Evolutionary conservation across 78 protist species (phyloP).

Genomic region (Andalucia godoyi): DNA sequence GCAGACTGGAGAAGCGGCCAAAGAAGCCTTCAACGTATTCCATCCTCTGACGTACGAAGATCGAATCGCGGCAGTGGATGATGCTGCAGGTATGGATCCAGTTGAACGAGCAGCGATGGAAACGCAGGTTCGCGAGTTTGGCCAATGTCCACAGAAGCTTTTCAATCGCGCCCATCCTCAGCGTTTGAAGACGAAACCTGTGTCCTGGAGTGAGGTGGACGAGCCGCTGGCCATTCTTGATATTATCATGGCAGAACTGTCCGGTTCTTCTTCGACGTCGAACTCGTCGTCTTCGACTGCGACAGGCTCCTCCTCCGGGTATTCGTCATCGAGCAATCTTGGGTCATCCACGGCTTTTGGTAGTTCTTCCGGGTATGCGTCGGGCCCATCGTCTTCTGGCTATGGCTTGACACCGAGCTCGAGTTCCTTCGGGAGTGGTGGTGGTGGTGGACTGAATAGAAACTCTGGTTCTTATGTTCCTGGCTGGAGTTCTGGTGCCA

Average conservation of each 20-base stretch:
- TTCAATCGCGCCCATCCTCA: conserved; percentile 61
- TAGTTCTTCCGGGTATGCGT: too few relatives aligned
- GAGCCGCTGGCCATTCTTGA: too few relatives aligned
- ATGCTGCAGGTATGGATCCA: conserved; percentile 62
- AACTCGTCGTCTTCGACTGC: too few relatives aligned
- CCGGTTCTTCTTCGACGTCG: too few relatives aligned
- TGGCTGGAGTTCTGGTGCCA: too few relatives aligned
- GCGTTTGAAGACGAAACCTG: background rate
- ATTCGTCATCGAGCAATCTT: background rate
- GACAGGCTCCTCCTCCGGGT: background rate
- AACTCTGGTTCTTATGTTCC: too few relatives aligned
- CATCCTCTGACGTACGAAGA: conserved; percentile 82
- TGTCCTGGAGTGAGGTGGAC: too few relatives aligned
- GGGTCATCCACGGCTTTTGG: too few relatives aligned
- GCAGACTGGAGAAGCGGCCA: conserved; percentile 67
- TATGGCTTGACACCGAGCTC: too few relatives aligned
- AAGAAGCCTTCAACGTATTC: conserved; percentile 69
- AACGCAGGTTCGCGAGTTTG: conserved; percentile 88
- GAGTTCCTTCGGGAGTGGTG: too few relatives aligned
- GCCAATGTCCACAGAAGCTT: conserved; percentile 95
- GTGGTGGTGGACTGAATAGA: too few relatives aligned
- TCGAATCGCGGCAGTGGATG: conserved; percentile 68
- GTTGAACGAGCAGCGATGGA: conserved; percentile 30
- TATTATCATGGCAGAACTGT: background rate
- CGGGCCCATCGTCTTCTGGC: too few relatives aligned